Percentiles rank a stretch among this genome's conserved stretches.
These are phyloP conservation scores for Tetrastigma voinierianum DNA, from an alignment of 164 flowering plant genomes.

Conservation along the genomic window DNA sequence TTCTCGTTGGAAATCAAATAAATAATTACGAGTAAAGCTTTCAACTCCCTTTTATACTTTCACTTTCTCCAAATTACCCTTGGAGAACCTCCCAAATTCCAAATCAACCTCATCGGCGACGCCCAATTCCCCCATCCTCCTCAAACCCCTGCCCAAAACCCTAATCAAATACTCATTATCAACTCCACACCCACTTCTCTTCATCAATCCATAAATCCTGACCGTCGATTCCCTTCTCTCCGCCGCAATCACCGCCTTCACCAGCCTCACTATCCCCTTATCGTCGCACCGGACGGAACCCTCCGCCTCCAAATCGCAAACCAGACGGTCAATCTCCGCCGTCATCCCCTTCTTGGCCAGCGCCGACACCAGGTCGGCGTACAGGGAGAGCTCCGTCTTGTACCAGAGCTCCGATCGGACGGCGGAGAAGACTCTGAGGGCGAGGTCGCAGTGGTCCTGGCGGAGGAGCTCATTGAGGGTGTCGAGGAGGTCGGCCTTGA, in stretches of 20 bases:
- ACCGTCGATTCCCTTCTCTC: conserved; percentile 55
- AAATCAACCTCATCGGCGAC: conserved; percentile 59
- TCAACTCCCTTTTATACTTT: not conserved
- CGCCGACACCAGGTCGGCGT: conserved; percentile 56
- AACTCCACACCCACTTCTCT: conserved; percentile 45
- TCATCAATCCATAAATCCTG: conserved; percentile 62
- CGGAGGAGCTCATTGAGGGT: conserved; percentile 79
- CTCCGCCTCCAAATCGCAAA: conserved; percentile 40
- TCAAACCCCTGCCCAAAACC: conserved; percentile 70
- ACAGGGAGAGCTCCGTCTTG: conserved; percentile 38
- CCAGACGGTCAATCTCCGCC: conserved; percentile 60
- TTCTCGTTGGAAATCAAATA: no score
- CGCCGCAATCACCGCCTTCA: conserved; percentile 54
- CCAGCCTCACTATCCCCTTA: conserved; percentile 47
- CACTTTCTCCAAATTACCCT: conserved; percentile 29
- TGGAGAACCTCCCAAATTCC: conserved; percentile 30
- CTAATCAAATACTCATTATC: conserved; percentile 62
- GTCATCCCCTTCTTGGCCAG: conserved; percentile 44
- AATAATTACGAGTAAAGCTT: no score
- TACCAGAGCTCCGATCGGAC: conserved; percentile 48
- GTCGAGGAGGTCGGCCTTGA: conserved; percentile 80
- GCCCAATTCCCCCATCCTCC: conserved; percentile 52
- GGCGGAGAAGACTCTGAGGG: conserved; percentile 54
- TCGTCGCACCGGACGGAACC: conserved; percentile 27
- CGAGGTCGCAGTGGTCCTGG: conserved; percentile 63